Evolutionary conservation across 2,329 filamentous ascomycete genomes (phyloP), one percentile per base, ranked within the genome.

Genomic region (Ilyonectria destructans): DNA sequence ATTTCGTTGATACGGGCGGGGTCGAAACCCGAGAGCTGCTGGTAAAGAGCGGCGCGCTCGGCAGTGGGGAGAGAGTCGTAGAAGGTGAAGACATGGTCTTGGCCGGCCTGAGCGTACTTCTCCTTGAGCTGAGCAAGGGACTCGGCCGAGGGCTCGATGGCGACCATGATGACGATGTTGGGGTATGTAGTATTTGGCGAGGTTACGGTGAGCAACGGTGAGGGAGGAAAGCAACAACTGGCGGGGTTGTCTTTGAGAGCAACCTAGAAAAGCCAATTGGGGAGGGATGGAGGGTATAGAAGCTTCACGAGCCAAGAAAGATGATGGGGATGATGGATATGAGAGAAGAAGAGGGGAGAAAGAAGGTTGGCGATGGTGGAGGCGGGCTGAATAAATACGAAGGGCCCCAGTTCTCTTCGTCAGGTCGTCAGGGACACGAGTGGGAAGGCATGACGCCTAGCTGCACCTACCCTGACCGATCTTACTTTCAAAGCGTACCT

Each of bases 1-100:
- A 98, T 92, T 75, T 92, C 89, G 85, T 96, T 97, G 88, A 98
- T 96, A 84, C 93, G 89, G 67, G 88, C 87, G 64, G 96, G 95
- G 80, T 98, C 90, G 84, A 98, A 94, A 77, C 86, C 87, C 71
- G 89, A 88, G 68, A 98, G 89, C 83, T 98, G 96, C 77, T 92
- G 85, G 86, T 91, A 97, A 65, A 99, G 89, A 9, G 87, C 82
- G 51, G 91, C 90, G 85, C 97, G 94, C 72, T 98, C 94, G 59
- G 87, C 82, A 19, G 87, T 83, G 70, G 86, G 86, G 70, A 99
- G 91, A 70, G 91, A 88, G 78, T 98, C 94, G 85, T 93, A 97
- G 83, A 85, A 98, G 65, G 91, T 87, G 69, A 96, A 91, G 43
- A 97, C 88, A 80, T 92, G 96, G 71, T 91, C 90, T 77, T 91